Conservation (phyloP, 345 rosid genomes). For the Dipteronia dyeriana region DNA sequence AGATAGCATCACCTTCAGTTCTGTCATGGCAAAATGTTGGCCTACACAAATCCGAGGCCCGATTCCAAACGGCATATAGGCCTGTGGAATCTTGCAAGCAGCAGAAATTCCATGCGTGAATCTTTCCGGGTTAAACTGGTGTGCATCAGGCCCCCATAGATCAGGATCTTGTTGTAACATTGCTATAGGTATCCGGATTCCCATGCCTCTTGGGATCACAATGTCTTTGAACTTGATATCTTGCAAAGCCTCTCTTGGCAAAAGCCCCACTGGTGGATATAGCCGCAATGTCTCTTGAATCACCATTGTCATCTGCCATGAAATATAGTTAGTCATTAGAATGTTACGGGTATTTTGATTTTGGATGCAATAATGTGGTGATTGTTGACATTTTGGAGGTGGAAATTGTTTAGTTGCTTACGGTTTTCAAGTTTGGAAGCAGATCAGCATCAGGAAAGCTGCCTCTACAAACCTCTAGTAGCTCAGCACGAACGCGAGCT, state of each 20-base stretch:
- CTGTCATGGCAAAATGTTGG: constrained; percentile 48
- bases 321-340: not conserved
- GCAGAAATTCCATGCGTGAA: constrained; percentile 39
- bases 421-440: constrained; percentile 34
- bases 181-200: constrained; percentile 33
- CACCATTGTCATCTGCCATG: constrained; percentile 39
- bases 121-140: constrained; percentile 44
- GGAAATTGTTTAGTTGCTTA: not conserved
- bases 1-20: constrained; percentile 41
- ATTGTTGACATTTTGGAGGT: not conserved
- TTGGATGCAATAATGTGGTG: not conserved
- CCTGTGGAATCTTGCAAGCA: constrained; percentile 45
- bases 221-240: constrained; percentile 39
- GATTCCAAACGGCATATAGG: constrained; percentile 45
- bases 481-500: constrained; percentile 43
- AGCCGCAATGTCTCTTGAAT: constrained; percentile 40
- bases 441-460: constrained; percentile 24
- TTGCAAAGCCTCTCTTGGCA: constrained; percentile 23
- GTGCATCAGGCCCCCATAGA: constrained; percentile 45
- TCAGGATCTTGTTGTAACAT: constrained; percentile 33
- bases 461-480: constrained; percentile 17
- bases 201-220: constrained; percentile 37
- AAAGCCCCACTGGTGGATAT: constrained; percentile 33
- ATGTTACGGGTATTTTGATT: not conserved
- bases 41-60: constrained; percentile 50